Evolutionary conservation across 495 filamentous ascomycete species (phyloP).

Genomic region (Trichoderma parareesei): DNA sequence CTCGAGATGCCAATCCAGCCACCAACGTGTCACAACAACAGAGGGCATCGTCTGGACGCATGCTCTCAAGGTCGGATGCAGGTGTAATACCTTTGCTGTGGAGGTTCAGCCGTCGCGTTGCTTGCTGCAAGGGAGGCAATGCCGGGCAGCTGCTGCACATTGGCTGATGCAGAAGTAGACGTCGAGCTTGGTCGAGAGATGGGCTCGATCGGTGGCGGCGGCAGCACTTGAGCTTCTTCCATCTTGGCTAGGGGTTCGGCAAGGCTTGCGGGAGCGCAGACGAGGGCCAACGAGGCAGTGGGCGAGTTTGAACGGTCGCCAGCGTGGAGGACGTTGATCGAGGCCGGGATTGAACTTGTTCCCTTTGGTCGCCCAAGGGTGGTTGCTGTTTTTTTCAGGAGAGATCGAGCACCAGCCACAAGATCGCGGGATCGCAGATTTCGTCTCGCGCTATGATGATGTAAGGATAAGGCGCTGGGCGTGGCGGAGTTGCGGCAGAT

Average conservation of each 20-base stretch:
- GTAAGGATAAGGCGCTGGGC: constrained; percentile 1
- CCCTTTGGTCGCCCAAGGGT: neutral
- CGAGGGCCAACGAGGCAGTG: constrained; percentile 24
- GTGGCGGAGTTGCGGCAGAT: neutral
- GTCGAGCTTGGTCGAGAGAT: constrained; percentile 43
- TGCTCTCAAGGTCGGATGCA: neutral
- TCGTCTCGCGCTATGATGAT: constrained; percentile 8
- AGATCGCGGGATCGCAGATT: constrained; percentile 11
- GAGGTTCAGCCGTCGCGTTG: constrained; percentile 49
- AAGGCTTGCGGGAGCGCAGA: constrained; percentile 13
- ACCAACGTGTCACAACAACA: constrained; percentile 3
- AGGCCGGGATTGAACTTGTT: neutral
- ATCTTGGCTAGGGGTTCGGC: constrained; percentile 27
- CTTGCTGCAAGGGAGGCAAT: constrained; percentile 57
- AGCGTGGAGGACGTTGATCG: constrained; percentile 17
- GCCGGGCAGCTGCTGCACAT: constrained; percentile 44
- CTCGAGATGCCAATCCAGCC: neutral
- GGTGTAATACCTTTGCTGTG: constrained; percentile 51
- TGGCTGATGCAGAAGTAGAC: constrained; percentile 33
- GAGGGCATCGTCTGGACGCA: neutral
- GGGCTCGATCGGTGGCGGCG: constrained; percentile 33
- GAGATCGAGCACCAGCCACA: constrained; percentile 1
- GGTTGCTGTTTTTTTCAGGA: constrained; percentile 1
- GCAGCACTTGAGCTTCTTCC: constrained; percentile 28
- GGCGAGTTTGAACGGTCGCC: constrained; percentile 29